Evolutionary conservation across 2,329 filamentous ascomycete species (phyloP).

Genomic region (Dactylellina cionopaga): DNA sequence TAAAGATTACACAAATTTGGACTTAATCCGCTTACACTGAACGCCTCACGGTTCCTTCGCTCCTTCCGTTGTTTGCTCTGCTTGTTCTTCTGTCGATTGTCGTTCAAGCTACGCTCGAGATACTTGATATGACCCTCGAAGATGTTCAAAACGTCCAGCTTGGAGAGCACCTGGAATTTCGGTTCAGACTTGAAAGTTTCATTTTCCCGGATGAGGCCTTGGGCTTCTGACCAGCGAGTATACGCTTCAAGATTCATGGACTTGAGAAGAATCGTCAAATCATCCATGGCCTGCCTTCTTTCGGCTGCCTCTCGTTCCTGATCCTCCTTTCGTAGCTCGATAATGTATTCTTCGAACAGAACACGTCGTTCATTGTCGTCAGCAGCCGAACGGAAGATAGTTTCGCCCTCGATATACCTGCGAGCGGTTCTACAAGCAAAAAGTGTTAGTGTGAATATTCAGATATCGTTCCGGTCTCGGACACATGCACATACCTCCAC

Average conservation of each 20-base stretch:
- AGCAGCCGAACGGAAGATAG: constrained; percentile 90
- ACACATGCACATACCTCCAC: constrained; percentile 72
- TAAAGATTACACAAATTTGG: background rate
- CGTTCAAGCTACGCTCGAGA: constrained; percentile 90
- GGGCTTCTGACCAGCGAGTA: constrained; percentile 92
- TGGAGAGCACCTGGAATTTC: constrained; percentile 85
- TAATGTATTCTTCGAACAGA: constrained; percentile 92
- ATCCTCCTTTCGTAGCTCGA: constrained; percentile 82
- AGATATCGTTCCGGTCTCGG: background rate
- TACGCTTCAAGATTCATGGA: constrained; percentile 88
- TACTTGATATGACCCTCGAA: constrained; percentile 96
- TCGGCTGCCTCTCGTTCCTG: constrained; percentile 76
- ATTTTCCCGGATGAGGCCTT: constrained; percentile 80
- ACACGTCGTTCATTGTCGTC: constrained; percentile 87
- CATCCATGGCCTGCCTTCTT: constrained; percentile 83
- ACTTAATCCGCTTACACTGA: constrained; percentile 62
- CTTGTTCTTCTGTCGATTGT: constrained; percentile 87
- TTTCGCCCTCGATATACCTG: constrained; percentile 93
- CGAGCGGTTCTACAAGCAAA: constrained; percentile 71
- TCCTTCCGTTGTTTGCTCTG: constrained; percentile 81
- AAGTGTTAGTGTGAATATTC: background rate
- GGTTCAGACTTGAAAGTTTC: constrained; percentile 80
- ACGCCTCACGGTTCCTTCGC: constrained; percentile 85
- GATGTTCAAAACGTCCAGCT: constrained; percentile 87
- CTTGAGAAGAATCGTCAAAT: constrained; percentile 79